Evolutionary conservation across 108 stramenopile species (phyloP), one percentile per base, ranked within the genome.

Genomic region (Cyclotella atomus): DNA sequence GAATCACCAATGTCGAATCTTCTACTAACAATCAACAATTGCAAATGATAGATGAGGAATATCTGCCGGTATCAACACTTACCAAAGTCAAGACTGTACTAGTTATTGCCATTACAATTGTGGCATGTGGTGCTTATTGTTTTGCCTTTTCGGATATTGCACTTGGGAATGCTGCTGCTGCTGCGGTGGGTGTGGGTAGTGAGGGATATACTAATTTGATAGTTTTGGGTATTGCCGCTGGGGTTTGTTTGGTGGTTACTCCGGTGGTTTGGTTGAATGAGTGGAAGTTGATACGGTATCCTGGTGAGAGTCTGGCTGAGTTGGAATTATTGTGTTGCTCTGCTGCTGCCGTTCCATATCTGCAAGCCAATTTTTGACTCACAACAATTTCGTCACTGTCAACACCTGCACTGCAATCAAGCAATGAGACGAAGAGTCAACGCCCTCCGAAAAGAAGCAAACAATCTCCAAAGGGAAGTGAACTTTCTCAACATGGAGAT

Each of bases 201-300:
- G 4, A 19, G 14, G 1, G 28, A 15, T 7, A 1, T 59, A n/a
- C 10, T 0, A 70, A 21, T 61, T 23, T 61, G 5, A 24, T 44
- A 16, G 2, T 34, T 15, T 16, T 59, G 15, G 69, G 34, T 9
- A 44, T 56, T 19, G 72, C 72, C 20, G 62, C 59, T 28, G 62
- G 35, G 0, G 53, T 64, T 27, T 73, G 61, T 54, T 25, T 73
- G 17, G 0, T 36, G 38, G 20, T 49, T 16, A 47, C 50, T 35
- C 61, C 72, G 21, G 10, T 64, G 4, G 62, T 73, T 30, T 73
- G 72, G 72, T 32, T 52, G 15, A 64, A 33, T 43, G 72, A 73
- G n/a, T 53, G 50, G 61, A 54, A 50, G 36, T 44, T 73, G 52
- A 55, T 43, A 34, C 61, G 38, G 7, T 44, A 49, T 10, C 43